These are phyloP conservation scores for Cryphonectria carpinicola DNA, from an alignment of 2,329 filamentous ascomycete genomes.

Conservation along the genomic window DNA sequence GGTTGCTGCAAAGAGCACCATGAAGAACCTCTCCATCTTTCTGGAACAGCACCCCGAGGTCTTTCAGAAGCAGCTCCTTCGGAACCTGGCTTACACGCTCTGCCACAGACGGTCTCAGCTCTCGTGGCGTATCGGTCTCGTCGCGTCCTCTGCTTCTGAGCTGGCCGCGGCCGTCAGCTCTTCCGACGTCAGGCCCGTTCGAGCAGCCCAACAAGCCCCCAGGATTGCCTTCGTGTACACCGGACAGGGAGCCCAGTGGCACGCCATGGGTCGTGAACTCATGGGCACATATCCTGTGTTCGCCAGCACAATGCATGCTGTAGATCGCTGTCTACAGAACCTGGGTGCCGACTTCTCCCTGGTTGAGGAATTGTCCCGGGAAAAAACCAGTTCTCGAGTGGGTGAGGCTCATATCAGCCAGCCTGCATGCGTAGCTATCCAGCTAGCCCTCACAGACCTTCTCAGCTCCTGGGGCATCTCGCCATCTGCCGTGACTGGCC, in stretches of 20 bases:
- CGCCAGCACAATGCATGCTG: conserved; percentile 14
- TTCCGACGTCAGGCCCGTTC: conserved; percentile 6
- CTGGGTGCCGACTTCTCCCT: conserved; percentile 43
- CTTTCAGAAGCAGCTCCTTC: conserved; percentile 18
- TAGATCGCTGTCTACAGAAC: conserved; percentile 30
- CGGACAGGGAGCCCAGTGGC: conserved; percentile 39
- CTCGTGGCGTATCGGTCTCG: conserved; percentile 10
- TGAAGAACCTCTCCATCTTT: conserved; percentile 15
- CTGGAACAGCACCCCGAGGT: conserved; percentile 22
- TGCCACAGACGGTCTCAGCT: conserved; percentile 16
- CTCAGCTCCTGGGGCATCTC: conserved; percentile 15
- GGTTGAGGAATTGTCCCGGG: conserved; percentile 40
- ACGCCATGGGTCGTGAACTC: conserved; percentile 13
- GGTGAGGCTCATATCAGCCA: conserved; percentile 46
- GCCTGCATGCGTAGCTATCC: conserved; percentile 32
- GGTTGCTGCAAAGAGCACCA: background rate
- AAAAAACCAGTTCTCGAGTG: conserved; percentile 41
- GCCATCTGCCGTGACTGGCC: conserved; percentile 21
- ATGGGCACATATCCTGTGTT: conserved; percentile 41
- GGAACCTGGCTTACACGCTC: conserved; percentile 24
- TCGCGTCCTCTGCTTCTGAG: conserved; percentile 1
- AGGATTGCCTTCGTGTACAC: conserved; percentile 45
- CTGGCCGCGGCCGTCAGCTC: conserved; percentile 11
- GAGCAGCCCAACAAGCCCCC: conserved; percentile 32
- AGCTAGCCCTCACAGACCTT: conserved; percentile 21